Percentiles rank a stretch among this genome's conserved stretches.
These are phyloP conservation scores for Corchorus capsularis DNA, from an alignment of 345 rosid species.

Conservation along the genomic window DNA sequence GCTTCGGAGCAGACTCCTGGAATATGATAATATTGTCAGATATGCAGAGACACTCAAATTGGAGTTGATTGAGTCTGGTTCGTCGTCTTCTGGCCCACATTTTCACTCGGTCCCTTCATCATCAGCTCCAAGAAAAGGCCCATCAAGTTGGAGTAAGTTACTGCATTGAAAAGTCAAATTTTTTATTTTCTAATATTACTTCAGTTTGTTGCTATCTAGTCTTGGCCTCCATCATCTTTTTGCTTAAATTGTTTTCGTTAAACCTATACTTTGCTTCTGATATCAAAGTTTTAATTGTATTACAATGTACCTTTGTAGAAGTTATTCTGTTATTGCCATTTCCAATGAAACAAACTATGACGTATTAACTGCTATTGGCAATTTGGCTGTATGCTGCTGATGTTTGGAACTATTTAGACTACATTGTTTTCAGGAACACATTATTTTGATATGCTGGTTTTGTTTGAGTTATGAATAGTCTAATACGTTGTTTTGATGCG, in stretches of 20 bases:
- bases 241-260: not conserved
- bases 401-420: not conserved
- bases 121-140: constrained; percentile 51
- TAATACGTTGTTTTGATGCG: not conserved
- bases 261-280: not conserved
- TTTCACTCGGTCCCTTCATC: constrained; percentile 51
- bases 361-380: not conserved
- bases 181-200: not conserved
- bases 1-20: constrained; percentile 59
- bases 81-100: constrained; percentile 51
- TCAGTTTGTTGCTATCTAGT: not conserved
- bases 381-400: not conserved
- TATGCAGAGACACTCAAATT: constrained; percentile 70
- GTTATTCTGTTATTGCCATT: not conserved
- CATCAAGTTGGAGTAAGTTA: constrained; percentile 57
- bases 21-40: constrained; percentile 59
- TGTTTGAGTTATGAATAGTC: not conserved
- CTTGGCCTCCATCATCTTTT: not conserved
- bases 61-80: constrained; percentile 55
- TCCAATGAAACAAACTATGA: not conserved
- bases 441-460: not conserved
- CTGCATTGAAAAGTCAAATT: not conserved
- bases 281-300: not conserved
- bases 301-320: not conserved
- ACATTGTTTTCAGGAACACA: no score